phyloP scores from a whole-genome alignment of 148 eudicot species.

The Chenopodium berlandieri region DNA sequence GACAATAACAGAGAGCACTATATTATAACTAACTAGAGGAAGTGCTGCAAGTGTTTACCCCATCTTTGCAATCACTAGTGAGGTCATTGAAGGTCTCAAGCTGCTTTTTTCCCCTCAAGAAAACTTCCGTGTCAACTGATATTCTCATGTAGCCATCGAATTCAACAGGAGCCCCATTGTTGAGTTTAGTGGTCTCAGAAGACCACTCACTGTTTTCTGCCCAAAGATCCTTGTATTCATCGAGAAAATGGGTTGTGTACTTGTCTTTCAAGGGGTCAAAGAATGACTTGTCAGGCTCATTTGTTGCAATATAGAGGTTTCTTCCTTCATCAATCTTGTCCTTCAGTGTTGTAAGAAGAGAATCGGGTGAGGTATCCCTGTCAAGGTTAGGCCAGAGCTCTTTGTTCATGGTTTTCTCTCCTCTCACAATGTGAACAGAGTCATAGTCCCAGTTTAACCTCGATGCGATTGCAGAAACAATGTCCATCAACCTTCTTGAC shows the following conservation, averaged over 20 bases:
- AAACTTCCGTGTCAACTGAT: slow-evolving; percentile 88
- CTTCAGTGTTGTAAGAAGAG: slow-evolving; percentile 51
- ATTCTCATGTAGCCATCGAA: slow-evolving; percentile 96
- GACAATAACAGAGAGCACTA: slow-evolving; percentile 4
- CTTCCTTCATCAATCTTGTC: slow-evolving; percentile 83
- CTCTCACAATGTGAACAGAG: slow-evolving; percentile 78
- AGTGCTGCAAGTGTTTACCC: slow-evolving; percentile 75
- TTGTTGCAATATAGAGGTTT: slow-evolving; percentile 68
- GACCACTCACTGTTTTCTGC: slow-evolving; percentile 83
- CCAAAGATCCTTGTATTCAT: slow-evolving; percentile 85
- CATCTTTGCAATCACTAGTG: slow-evolving; percentile 93
- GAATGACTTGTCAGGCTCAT: slow-evolving; percentile 62
- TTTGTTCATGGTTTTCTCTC: slow-evolving; percentile 75
- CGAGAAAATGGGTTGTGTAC: slow-evolving; percentile 77
- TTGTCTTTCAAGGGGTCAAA: slow-evolving; percentile 86
- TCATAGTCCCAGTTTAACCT: slow-evolving; percentile 91
- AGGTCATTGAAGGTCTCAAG: slow-evolving; percentile 95
- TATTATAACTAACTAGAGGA: slow-evolving; percentile 30
- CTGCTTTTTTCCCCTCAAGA: slow-evolving; percentile 91
- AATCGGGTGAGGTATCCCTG: slow-evolving; percentile 71
- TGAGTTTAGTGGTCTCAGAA: slow-evolving; percentile 65
- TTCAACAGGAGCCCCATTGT: slow-evolving; percentile 69
- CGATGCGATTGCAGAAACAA: slow-evolving; percentile 72
- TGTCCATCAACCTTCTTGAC: slow-evolving; percentile 80
- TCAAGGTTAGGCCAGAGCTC: slow-evolving; percentile 89